Conservation (phyloP, 2,329 filamentous ascomycete species). For the Dryadomyces quercus-mongolicae region DNA sequence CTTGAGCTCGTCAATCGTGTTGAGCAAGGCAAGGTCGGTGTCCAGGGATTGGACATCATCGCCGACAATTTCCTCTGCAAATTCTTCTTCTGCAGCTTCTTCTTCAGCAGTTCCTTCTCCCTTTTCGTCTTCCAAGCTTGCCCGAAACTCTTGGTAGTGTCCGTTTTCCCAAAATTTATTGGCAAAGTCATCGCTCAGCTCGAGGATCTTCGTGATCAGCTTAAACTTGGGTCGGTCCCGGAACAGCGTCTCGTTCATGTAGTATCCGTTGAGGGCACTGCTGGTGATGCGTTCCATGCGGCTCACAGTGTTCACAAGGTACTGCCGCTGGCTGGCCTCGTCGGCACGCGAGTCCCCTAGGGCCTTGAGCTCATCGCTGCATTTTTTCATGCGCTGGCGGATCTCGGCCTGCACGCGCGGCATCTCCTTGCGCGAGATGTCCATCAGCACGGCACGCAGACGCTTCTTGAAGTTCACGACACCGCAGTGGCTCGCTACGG, state of each 20-base stretch:
- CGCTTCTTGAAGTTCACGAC: constrained; percentile 22
- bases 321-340: constrained; percentile 20
- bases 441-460: constrained; percentile 24
- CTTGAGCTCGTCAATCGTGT: constrained; percentile 13
- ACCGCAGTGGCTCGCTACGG: constrained; percentile 18
- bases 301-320: constrained; percentile 21
- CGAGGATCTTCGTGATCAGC: constrained; percentile 25
- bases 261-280: constrained; percentile 23
- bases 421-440: constrained; percentile 26
- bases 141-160: constrained; percentile 14
- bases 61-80: not conserved
- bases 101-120: too few relatives aligned
- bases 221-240: constrained; percentile 14
- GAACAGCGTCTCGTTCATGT: constrained; percentile 20
- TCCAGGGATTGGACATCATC: not conserved
- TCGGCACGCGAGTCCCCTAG: constrained; percentile 21
- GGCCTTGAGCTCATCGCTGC: constrained; percentile 10
- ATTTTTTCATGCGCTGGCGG: constrained; percentile 2
- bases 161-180: constrained; percentile 16
- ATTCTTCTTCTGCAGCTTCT: not conserved
- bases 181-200: constrained; percentile 25
- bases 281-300: constrained; percentile 17
- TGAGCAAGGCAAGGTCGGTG: not conserved
- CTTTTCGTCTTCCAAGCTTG: too few relatives aligned
- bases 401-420: constrained; percentile 23